A percentile compares a stretch with the other conserved stretches of the same genome.
phyloP scores from a whole-genome alignment of 2,329 filamentous ascomycete genomes.

The Lecanoromycetidae sp. region DNA sequence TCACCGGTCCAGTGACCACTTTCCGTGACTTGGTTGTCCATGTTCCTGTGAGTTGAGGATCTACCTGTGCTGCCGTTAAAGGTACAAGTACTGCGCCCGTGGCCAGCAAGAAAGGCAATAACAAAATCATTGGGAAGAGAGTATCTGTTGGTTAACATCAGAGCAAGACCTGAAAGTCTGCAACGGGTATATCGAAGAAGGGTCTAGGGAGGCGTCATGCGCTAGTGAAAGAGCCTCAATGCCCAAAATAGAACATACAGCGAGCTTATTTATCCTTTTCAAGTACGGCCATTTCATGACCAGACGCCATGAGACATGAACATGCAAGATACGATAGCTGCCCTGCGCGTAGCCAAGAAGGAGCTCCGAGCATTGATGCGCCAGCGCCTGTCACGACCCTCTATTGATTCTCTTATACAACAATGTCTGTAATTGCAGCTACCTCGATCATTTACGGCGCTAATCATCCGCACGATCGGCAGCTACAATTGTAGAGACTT shows the following conservation, averaged over 20 bases:
- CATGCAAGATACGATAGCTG: conserved; percentile 34
- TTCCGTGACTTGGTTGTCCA: conserved; percentile 61
- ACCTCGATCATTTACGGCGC: conserved; percentile 3
- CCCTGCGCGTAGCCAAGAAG: conserved; percentile 57
- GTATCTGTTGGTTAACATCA: conserved; percentile 10
- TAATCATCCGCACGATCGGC: conserved; percentile 7
- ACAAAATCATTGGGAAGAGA: conserved; percentile 23
- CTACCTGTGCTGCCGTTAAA: conserved; percentile 25
- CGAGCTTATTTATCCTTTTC: no score
- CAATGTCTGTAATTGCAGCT: conserved; percentile 52
- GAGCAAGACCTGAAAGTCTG: conserved; percentile 1
- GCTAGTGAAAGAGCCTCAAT: conserved; percentile 6
- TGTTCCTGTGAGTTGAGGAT: conserved; percentile 50
- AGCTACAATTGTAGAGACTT: conserved; percentile 26
- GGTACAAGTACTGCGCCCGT: conserved; percentile 23
- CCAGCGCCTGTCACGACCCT: conserved; percentile 47
- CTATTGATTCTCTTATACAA: conserved; percentile 46
- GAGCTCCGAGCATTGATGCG: conserved; percentile 62
- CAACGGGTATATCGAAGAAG: background rate
- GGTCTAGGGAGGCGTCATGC: conserved; percentile 5
- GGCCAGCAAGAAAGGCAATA: conserved; percentile 28
- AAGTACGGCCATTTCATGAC: background rate
- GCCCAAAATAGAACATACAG: conserved; percentile 3
- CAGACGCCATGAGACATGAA: background rate
- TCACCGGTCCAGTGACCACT: conserved; percentile 57